Evolutionary conservation across 2,329 filamentous ascomycete genomes (phyloP).

Genomic region (Fusarium tuaranense): DNA sequence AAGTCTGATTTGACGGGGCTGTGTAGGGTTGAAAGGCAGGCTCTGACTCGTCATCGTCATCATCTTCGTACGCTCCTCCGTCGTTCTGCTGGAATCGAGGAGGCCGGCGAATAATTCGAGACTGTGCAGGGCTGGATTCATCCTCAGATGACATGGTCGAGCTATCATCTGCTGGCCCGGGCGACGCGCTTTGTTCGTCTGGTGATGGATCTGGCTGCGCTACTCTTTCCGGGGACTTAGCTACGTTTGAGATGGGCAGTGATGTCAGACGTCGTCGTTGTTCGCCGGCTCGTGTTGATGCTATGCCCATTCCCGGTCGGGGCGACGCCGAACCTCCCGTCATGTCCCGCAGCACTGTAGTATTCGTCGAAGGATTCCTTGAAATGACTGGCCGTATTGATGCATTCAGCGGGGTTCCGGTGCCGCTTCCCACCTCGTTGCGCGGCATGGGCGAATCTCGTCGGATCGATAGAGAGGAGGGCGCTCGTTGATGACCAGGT

Average conservation of each 20-base stretch:
- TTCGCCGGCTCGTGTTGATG: slow-evolving; percentile 41
- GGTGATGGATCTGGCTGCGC: slow-evolving; percentile 22
- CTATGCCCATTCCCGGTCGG: slow-evolving; percentile 37
- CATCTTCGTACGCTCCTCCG: slow-evolving; percentile 55
- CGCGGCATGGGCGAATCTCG: slow-evolving; percentile 67
- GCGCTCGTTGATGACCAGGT: slow-evolving; percentile 54
- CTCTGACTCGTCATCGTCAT: slow-evolving; percentile 69
- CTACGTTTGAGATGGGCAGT: slow-evolving; percentile 51
- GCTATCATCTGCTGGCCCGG: slow-evolving; percentile 53
- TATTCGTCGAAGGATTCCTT: slow-evolving; percentile 62
- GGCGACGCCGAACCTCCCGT: slow-evolving; percentile 48
- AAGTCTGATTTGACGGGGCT: slow-evolving; percentile 48
- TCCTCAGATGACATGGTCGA: slow-evolving; percentile 58
- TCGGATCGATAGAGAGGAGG: slow-evolving; percentile 68
- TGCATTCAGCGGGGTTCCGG: slow-evolving; percentile 57
- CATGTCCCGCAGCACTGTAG: slow-evolving; percentile 54
- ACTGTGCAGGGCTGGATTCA: slow-evolving; percentile 66
- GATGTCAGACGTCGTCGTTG: slow-evolving; percentile 58
- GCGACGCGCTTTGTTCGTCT: slow-evolving; percentile 47
- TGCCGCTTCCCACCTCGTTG: slow-evolving; percentile 56
- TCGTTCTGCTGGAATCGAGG: slow-evolving; percentile 62
- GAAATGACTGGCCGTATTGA: slow-evolving; percentile 59
- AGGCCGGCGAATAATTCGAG: slow-evolving; percentile 70
- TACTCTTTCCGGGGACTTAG: slow-evolving; percentile 40
- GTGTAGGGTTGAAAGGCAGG: slow-evolving; percentile 67